Conservation (phyloP, 805 yeast genomes). For the Blastobotrys muscicola region DNA sequence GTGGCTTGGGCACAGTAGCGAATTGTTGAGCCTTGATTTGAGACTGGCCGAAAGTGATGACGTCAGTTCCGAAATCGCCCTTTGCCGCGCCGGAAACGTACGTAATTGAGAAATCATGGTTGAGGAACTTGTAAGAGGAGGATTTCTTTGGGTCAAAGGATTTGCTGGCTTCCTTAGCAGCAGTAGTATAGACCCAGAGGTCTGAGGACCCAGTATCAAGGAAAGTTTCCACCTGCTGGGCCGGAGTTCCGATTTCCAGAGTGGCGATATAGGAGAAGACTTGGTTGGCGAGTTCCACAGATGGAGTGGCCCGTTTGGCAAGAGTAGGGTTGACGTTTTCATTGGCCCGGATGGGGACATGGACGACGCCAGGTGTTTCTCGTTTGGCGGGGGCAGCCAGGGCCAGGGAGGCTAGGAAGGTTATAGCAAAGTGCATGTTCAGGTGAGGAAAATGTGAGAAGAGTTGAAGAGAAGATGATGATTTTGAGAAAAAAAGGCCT, state of each 20-base stretch:
- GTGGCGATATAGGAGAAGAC: slow-evolving; percentile 9
- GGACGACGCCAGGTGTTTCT: not conserved
- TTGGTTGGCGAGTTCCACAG: slow-evolving; percentile 1
- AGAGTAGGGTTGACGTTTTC: not conserved
- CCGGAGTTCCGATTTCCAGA: slow-evolving; percentile 44
- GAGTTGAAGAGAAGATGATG: too few species aligned
- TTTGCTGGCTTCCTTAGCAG: slow-evolving; percentile 7
- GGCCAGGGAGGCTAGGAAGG: too few species aligned
- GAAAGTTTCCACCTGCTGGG: slow-evolving; percentile 42
- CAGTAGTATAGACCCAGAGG: slow-evolving; percentile 41
- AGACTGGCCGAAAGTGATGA: slow-evolving; percentile 45
- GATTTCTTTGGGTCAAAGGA: slow-evolving; percentile 22
- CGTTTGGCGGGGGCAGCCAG: too few species aligned
- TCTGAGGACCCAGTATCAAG: slow-evolving; percentile 69
- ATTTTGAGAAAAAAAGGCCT: too few species aligned
- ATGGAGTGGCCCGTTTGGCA: not conserved
- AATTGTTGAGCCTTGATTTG: slow-evolving; percentile 28
- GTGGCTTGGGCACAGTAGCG: slow-evolving; percentile 7
- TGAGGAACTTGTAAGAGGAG: slow-evolving; percentile 16
- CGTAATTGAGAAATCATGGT: slow-evolving; percentile 24
- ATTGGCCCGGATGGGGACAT: not conserved
- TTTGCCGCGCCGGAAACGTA: slow-evolving; percentile 29
- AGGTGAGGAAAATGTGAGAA: too few species aligned
- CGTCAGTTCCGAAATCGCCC: slow-evolving; percentile 56
- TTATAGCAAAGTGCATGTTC: too few species aligned